phyloP scores from a whole-genome alignment of 2,329 filamentous ascomycete species.

The Fusarium sp. region DNA sequence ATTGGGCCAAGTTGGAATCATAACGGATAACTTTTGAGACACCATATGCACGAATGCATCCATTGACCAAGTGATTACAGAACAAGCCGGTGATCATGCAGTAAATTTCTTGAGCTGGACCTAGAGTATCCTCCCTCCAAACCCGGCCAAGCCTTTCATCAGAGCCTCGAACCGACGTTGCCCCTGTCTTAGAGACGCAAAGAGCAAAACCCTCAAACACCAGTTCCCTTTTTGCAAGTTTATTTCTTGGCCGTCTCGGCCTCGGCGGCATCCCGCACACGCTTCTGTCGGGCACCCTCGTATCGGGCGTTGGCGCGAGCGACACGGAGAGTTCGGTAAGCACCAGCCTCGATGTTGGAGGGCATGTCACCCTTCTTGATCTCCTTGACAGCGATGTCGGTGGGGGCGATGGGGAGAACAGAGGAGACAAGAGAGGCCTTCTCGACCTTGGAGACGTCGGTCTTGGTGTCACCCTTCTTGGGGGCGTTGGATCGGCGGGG shows the following conservation, averaged over 20 bases:
- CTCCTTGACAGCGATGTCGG: slow-evolving; percentile 75
- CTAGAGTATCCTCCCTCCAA: slow-evolving; percentile 58
- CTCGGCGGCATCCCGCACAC: slow-evolving; percentile 88
- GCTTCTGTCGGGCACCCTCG: slow-evolving; percentile 91
- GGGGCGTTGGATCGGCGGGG: slow-evolving; percentile 93
- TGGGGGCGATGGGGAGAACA: slow-evolving; percentile 80
- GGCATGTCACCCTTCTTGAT: slow-evolving; percentile 88
- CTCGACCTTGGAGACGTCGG: slow-evolving; percentile 79
- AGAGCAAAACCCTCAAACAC: slow-evolving; percentile 62
- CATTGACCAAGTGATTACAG: slow-evolving; percentile 53
- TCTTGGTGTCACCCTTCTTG: slow-evolving; percentile 94
- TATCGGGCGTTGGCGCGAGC: slow-evolving; percentile 87
- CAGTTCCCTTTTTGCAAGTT: slow-evolving; percentile 60
- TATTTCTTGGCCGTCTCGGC: slow-evolving; percentile 91
- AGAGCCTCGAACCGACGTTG: slow-evolving; percentile 58
- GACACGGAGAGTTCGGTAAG: slow-evolving; percentile 88
- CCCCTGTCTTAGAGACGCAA: slow-evolving; percentile 58
- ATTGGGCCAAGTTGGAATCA: slow-evolving; percentile 13
- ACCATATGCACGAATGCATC: slow-evolving; percentile 47
- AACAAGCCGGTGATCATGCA: slow-evolving; percentile 59
- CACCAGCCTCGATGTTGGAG: slow-evolving; percentile 82
- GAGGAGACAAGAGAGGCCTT: slow-evolving; percentile 64
- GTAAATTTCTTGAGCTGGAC: slow-evolving; percentile 60
- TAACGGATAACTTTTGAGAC: slow-evolving; percentile 41
- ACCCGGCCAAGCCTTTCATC: slow-evolving; percentile 55